phyloP scores from a whole-genome alignment of 495 filamentous ascomycete genomes.

The Chaetomium tenue region DNA sequence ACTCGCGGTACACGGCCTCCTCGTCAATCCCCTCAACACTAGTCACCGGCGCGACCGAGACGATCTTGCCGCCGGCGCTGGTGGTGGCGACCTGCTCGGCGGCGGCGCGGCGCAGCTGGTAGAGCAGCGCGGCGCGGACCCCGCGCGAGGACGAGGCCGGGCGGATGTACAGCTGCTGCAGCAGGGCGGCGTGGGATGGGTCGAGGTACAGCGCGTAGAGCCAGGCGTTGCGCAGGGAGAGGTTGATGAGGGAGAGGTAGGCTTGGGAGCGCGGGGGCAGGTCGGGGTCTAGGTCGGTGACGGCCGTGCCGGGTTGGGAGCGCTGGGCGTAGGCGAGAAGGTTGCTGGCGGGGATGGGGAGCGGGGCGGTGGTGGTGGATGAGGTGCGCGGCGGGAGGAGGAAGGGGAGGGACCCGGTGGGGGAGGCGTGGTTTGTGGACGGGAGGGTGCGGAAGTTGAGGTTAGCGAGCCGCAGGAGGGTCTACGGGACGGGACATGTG shows the following conservation, averaged over 20 bases:
- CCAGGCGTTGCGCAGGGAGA: slow-evolving; percentile 82
- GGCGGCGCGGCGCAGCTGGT: slow-evolving; percentile 69
- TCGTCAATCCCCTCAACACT: slow-evolving; percentile 50
- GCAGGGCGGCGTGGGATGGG: slow-evolving; percentile 59
- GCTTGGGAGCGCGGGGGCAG: slow-evolving; percentile 59
- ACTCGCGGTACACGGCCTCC: slow-evolving; percentile 63
- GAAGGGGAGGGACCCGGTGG: slow-evolving; percentile 83
- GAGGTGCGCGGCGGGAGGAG: slow-evolving; percentile 58
- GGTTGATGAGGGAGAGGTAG: slow-evolving; percentile 77
- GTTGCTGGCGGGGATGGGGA: slow-evolving; percentile 31
- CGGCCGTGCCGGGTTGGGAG: neutral
- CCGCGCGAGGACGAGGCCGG: slow-evolving; percentile 59
- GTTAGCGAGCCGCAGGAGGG: slow-evolving; percentile 75
- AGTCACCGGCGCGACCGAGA: neutral
- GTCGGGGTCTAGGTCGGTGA: neutral
- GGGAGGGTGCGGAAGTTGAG: slow-evolving; percentile 66
- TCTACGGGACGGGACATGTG: slow-evolving; percentile 49
- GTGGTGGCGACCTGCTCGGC: slow-evolving; percentile 62
- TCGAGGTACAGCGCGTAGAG: slow-evolving; percentile 78
- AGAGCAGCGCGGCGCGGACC: slow-evolving; percentile 60
- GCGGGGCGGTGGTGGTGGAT: slow-evolving; percentile 30
- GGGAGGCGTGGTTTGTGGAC: slow-evolving; percentile 91
- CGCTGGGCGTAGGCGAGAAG: slow-evolving; percentile 56
- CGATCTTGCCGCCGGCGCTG: slow-evolving; percentile 2
- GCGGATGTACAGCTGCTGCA: slow-evolving; percentile 65